A percentile compares a stretch with the other conserved stretches of the same genome.
These are phyloP conservation scores for Pleodorina starrii DNA, from an alignment of 139 green algal genomes.

Conservation along the genomic window DNA sequence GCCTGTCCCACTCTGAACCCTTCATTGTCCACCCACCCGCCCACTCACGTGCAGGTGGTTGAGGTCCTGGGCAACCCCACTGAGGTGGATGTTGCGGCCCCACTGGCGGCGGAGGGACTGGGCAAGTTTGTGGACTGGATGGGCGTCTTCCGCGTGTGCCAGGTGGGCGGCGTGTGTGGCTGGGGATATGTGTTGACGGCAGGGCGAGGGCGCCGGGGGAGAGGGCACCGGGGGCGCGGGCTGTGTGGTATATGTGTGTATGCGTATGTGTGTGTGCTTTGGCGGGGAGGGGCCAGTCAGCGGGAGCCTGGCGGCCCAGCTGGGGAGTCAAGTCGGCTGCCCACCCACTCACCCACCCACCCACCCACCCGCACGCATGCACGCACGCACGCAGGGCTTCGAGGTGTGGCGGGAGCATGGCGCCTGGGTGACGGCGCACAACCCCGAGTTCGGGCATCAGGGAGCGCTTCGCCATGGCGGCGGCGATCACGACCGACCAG, in stretches of 20 bases:
- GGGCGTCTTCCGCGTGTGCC: slow-evolving; percentile 76
- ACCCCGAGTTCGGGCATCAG: slow-evolving; percentile 84
- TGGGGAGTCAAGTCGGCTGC: too few relatives aligned
- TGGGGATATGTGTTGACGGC: too few relatives aligned
- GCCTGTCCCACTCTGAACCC: too few relatives aligned
- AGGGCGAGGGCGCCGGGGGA: too few relatives aligned
- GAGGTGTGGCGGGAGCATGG: slow-evolving; percentile 89
- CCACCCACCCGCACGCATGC: too few relatives aligned
- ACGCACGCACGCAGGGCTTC: slow-evolving; percentile 65
- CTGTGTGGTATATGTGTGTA: neutral
- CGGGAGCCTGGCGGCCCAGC: too few relatives aligned
- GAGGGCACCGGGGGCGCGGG: too few relatives aligned
- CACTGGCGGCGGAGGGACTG: slow-evolving; percentile 44
- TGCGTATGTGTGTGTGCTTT: neutral
- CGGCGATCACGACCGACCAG: slow-evolving; percentile 61
- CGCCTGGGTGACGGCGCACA: slow-evolving; percentile 73
- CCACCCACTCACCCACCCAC: too few relatives aligned
- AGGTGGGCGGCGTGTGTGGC: slow-evolving; percentile 64
- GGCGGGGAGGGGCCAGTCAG: too few relatives aligned
- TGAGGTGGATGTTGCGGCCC: slow-evolving; percentile 51
- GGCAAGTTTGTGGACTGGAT: slow-evolving; percentile 76
- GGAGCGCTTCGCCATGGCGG: slow-evolving; percentile 88
- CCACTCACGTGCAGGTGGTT: neutral
- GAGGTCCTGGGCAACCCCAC: slow-evolving; percentile 8
- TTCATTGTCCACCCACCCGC: too few relatives aligned